phyloP scores from a whole-genome alignment of 1,284 basidiomycete genomes.

The Tausonia pullulans region DNA sequence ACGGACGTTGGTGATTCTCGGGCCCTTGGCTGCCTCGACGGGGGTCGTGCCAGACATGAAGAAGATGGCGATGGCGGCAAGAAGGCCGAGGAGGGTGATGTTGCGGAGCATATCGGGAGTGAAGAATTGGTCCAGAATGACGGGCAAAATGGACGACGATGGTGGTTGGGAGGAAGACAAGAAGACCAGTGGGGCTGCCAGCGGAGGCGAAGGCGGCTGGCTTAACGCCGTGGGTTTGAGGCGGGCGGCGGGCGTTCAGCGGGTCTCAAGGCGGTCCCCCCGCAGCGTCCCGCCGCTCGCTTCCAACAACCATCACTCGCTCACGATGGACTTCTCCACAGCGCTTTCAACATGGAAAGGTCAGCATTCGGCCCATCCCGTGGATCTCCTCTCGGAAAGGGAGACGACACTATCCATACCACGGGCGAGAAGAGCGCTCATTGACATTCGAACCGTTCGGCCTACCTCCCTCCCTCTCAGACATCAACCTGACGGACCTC shows the following conservation, averaged over 20 bases:
- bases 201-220: no score
- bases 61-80: conserved; percentile 10
- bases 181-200: no score
- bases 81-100: conserved; percentile 5
- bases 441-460: not conserved
- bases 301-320: not conserved
- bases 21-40: conserved; percentile 38
- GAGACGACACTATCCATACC: not conserved
- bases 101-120: conserved; percentile 25
- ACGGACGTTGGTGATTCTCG: conserved; percentile 59
- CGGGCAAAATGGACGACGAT: not conserved
- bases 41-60: conserved; percentile 22
- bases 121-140: not conserved
- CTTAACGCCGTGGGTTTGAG: not conserved
- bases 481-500: conserved; percentile 76
- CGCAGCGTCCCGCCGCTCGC: not conserved
- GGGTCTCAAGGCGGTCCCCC: not conserved
- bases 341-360: conserved; percentile 81
- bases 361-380: conserved; percentile 25
- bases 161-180: not conserved
- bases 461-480: conserved; percentile 36
- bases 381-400: not conserved
- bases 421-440: no score
- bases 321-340: conserved; percentile 56
- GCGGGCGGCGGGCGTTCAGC: no score